Base-by-base conservation (phyloP, 345 rosid genomes). In the Camelina laxa region DNA sequence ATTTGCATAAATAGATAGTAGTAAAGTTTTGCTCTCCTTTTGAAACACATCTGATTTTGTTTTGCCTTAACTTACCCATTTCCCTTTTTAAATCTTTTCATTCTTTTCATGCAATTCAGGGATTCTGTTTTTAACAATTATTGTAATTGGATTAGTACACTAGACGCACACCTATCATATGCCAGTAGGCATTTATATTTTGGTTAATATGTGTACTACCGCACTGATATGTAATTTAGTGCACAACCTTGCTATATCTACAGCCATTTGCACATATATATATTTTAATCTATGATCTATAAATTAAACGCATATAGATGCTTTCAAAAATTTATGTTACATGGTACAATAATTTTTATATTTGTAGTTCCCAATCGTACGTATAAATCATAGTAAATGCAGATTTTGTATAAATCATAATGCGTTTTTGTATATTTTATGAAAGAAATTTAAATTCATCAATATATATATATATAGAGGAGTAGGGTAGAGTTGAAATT, bases 401-500 rank as follows among this genome's bases (percentile, higher is more conserved):
- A 42, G 14, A 1, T 42, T 11, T 12, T 16, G n/a, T 42, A 11
- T 1, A 12, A 12, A 12, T 31, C 35, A 13, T 38, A 8, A 38
- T 38, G 1, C 42, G 2, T 38, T 38, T 38, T 31, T 31, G 8
- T 8, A 31, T 31, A 31, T 31, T 31, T 6, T 31, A 6, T 7
- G 35, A 31, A 1, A 31, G 35, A 31, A 31, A 31, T 31, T 31
- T 31, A 31, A 31, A 31, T 6, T 38, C 51, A 22, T n/a, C n/a
- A n/a, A n/a, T n/a, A n/a, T n/a, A n/a, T n/a, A n/a, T n/a, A n/a
- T n/a, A n/a, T n/a, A n/a, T n/a, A n/a, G n/a, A 51, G 49, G 20
- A 60, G 75, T 77, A 64, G 80, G 54, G 60, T 64, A 64, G 75
- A 70, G 71, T 70, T 76, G 80, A 76, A 76, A 76, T 71, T 65